Evolutionary conservation across 2,329 filamentous ascomycete species (phyloP).

Genomic region (Nannizziopsis arthrosporioides): DNA sequence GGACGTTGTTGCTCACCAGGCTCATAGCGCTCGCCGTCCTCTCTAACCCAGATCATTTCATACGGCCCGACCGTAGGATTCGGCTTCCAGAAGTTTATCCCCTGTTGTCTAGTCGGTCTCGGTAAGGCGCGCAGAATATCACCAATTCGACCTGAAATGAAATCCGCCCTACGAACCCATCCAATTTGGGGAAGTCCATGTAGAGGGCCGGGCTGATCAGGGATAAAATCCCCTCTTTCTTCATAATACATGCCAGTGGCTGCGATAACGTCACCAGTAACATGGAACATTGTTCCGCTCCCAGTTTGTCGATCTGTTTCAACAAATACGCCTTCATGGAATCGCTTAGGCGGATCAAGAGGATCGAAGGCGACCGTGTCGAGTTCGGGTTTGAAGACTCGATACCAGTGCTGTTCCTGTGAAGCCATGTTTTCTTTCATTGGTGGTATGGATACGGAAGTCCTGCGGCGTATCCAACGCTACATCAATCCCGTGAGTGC

Average conservation of each 20-base stretch:
- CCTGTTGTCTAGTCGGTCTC: slow-evolving; percentile 13
- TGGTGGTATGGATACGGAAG: too few species aligned
- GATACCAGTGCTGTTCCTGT: slow-evolving; percentile 9
- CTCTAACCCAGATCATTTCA: slow-evolving; percentile 14
- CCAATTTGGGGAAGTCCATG: slow-evolving; percentile 10
- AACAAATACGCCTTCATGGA: slow-evolving; percentile 14
- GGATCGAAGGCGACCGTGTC: slow-evolving; percentile 13
- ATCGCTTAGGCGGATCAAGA: slow-evolving; percentile 14
- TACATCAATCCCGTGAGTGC: too few species aligned
- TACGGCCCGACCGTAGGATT: slow-evolving; percentile 4
- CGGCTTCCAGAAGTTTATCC: slow-evolving; percentile 14
- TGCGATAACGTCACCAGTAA: slow-evolving; percentile 14
- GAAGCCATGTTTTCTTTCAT: neutral
- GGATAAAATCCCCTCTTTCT: slow-evolving; percentile 6
- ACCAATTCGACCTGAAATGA: slow-evolving; percentile 11
- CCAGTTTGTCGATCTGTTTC: slow-evolving; percentile 3
- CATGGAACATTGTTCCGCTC: slow-evolving; percentile 12
- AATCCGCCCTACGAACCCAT: slow-evolving; percentile 10
- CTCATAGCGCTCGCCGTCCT: slow-evolving; percentile 13
- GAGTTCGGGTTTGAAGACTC: slow-evolving; percentile 10
- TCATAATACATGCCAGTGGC: slow-evolving; percentile 12
- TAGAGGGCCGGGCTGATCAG: slow-evolving; percentile 2
- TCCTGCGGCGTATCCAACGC: too few species aligned
- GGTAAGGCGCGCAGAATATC: slow-evolving; percentile 12
- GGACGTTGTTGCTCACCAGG: slow-evolving; percentile 12